Conservation (phyloP, 495 filamentous ascomycete genomes). For the Cryomyces minteri region DNA sequence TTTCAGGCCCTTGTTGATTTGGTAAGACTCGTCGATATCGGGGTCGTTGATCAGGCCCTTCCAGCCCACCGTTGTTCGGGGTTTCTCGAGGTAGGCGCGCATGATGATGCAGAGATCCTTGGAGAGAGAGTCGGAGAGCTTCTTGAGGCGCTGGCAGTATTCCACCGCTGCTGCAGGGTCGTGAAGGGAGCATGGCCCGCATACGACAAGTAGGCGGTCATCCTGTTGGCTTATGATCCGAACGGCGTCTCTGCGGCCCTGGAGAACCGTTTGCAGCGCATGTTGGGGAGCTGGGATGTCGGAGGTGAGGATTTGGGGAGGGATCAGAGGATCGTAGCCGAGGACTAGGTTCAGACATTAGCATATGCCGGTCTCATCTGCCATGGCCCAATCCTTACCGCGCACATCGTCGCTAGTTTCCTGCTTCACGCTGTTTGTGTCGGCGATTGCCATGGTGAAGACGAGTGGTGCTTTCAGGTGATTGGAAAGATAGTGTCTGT, state of each 20-base stretch:
- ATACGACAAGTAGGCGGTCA: conserved; percentile 83
- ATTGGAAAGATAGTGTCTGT: too few relatives aligned
- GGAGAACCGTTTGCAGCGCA: conserved; percentile 45
- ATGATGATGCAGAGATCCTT: conserved; percentile 84
- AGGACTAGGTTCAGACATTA: conserved; percentile 39
- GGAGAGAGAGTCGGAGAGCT: conserved; percentile 51
- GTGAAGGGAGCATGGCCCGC: conserved; percentile 94
- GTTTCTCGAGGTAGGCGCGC: conserved; percentile 98
- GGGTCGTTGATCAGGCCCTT: conserved; percentile 98
- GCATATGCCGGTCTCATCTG: neutral
- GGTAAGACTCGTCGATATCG: conserved; percentile 89
- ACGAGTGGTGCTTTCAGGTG: neutral
- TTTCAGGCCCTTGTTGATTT: conserved; percentile 97
- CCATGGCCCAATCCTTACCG: conserved; percentile 9
- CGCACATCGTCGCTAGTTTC: conserved; percentile 21
- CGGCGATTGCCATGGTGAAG: conserved; percentile 3
- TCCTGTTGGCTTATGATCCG: conserved; percentile 61
- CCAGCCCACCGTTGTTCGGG: conserved; percentile 97
- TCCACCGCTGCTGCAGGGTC: conserved; percentile 78
- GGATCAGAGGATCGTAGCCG: conserved; percentile 88
- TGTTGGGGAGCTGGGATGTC: conserved; percentile 52
- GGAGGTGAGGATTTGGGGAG: conserved; percentile 68
- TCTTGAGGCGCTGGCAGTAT: conserved; percentile 62
- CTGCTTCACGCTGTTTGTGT: conserved; percentile 1
- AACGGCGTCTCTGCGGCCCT: conserved; percentile 66